Conservation (phyloP, 2,329 filamentous ascomycete genomes). For the Fusarium concolor region DNA sequence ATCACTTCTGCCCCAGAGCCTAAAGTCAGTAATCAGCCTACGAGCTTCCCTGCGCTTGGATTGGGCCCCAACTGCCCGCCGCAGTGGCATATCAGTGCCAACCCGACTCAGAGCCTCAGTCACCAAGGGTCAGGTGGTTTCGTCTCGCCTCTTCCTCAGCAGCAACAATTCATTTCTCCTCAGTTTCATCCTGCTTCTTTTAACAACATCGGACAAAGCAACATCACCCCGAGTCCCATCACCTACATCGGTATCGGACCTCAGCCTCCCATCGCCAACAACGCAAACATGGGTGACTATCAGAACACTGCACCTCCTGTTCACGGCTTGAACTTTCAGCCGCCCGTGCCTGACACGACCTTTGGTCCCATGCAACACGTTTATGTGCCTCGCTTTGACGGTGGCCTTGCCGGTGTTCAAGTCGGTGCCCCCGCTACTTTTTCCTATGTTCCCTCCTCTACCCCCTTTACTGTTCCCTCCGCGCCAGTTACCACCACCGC, state of each 20-base stretch:
- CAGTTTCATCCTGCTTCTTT: conserved; percentile 30
- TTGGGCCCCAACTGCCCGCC: conserved; percentile 37
- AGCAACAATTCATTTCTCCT: conserved; percentile 20
- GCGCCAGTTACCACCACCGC: conserved; percentile 42
- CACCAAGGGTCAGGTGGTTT: conserved; percentile 41
- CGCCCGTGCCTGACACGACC: conserved; percentile 68
- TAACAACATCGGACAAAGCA: conserved; percentile 21
- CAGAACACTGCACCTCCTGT: conserved; percentile 56
- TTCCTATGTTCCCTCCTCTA: conserved; percentile 46
- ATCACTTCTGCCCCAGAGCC: conserved; percentile 15
- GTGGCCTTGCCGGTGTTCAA: conserved; percentile 48
- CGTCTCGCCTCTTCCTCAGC: conserved; percentile 35
- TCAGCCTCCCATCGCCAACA: conserved; percentile 45
- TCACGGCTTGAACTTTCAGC: conserved; percentile 65
- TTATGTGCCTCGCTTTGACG: conserved; percentile 67
- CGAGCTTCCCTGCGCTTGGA: conserved; percentile 49
- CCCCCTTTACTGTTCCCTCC: conserved; percentile 35
- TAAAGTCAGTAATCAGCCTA: conserved; percentile 27
- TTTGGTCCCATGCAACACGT: conserved; percentile 66
- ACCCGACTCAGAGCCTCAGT: conserved; percentile 50
- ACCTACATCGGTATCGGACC: conserved; percentile 47
- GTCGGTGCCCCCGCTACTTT: conserved; percentile 49
- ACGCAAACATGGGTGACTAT: conserved; percentile 53
- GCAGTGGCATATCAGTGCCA: conserved; percentile 52
- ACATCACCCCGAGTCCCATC: conserved; percentile 23